These are phyloP conservation scores for Ophiocordyceps australis DNA, from an alignment of 2,329 filamentous ascomycete species.

Conservation along the genomic window DNA sequence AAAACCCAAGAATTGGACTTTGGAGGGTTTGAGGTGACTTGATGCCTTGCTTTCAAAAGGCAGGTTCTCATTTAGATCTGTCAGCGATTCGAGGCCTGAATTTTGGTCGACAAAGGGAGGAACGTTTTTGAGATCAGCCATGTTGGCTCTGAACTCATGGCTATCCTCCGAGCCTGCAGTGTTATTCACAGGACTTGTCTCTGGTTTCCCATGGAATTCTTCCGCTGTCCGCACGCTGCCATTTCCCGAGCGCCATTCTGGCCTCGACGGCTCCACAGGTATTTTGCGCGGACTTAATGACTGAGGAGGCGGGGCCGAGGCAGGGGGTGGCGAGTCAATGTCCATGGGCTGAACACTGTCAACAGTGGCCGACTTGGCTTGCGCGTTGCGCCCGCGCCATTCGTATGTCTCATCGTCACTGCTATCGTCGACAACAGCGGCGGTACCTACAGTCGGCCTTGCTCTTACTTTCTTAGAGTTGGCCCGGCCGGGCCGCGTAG, in stretches of 20 bases:
- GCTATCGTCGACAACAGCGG: conserved; percentile 24
- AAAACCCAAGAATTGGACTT: conserved; percentile 20
- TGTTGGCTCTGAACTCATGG: conserved; percentile 33
- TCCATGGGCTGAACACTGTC: conserved; percentile 45
- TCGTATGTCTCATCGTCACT: conserved; percentile 21
- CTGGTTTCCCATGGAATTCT: no score
- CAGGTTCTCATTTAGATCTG: conserved; percentile 35
- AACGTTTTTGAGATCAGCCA: conserved; percentile 36
- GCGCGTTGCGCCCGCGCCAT: conserved; percentile 15
- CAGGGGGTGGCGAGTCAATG: conserved; percentile 34
- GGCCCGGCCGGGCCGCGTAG: conserved; percentile 21
- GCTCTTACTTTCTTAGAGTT: conserved; percentile 42
- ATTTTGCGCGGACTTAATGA: conserved; percentile 26
- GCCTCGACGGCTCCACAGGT: conserved; percentile 36
- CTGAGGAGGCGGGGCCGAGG: conserved; percentile 6
- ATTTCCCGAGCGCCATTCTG: conserved; percentile 39
- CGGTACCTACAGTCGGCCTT: conserved; percentile 26
- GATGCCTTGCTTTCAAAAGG: conserved; percentile 37
- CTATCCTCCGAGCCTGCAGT: conserved; percentile 33
- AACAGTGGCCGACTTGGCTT: conserved; percentile 9
- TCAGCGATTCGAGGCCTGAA: conserved; percentile 31
- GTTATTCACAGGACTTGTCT: no score
- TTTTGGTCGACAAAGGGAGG: conserved; percentile 31
- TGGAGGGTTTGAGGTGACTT: conserved; percentile 15
- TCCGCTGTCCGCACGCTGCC: conserved; percentile 11